Conservation (phyloP, 176 grass and related monocot genomes). For the Oropetium thomaeum region DNA sequence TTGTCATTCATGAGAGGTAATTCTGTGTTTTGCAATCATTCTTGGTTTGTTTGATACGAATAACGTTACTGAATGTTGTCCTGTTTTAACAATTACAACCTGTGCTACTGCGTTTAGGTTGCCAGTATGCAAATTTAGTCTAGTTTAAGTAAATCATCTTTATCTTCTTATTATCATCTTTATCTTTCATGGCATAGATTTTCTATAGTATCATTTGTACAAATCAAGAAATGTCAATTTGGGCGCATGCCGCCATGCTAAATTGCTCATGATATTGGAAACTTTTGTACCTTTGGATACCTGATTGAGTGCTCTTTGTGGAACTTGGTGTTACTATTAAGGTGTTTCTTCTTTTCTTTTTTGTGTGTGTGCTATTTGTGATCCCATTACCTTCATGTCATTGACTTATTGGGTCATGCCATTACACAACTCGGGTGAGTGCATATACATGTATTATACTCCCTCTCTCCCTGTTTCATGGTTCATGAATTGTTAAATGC, state of each 20-base stretch:
- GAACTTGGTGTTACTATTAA: neutral
- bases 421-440: neutral
- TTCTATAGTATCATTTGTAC: neutral
- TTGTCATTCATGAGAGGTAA: constrained; percentile 86
- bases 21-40: constrained; percentile 18
- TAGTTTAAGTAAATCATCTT: neutral
- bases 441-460: neutral
- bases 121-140: neutral
- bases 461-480: neutral
- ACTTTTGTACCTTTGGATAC: neutral
- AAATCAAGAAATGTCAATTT: neutral
- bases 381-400: neutral
- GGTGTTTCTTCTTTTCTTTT: no score
- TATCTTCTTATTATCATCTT: neutral
- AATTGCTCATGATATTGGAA: neutral
- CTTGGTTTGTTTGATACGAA: constrained; percentile 13
- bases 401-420: neutral
- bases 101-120: neutral
- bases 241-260: neutral
- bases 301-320: neutral
- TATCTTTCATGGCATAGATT: neutral
- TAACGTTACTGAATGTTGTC: neutral
- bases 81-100: neutral
- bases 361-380: neutral
- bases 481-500: neutral